Percentiles rank a stretch among this genome's conserved stretches.
Evolutionary conservation across 225 moss, liverwort and hornwort genomes (phyloP).

Genomic region (Bryoerythrophyllum caledonicum): DNA sequence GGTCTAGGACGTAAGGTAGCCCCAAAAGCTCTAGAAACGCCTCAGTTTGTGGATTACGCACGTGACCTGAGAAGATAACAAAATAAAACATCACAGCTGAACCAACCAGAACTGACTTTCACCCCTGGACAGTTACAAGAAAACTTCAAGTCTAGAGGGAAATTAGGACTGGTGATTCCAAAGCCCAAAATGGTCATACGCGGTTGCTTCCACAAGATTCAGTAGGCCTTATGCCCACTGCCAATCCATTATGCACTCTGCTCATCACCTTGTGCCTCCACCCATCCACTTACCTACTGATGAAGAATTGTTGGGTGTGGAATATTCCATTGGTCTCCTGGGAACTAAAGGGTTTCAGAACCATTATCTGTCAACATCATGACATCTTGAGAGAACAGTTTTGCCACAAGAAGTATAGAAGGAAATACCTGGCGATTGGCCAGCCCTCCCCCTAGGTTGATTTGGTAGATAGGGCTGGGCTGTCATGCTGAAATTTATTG

Average conservation of each 20-base stretch:
- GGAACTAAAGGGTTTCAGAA: no score
- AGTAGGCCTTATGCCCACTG: no score
- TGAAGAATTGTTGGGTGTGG: no score
- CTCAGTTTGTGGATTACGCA: constrained; percentile 71
- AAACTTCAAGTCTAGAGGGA: constrained; percentile 7
- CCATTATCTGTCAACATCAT: no score
- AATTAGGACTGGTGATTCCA: background rate
- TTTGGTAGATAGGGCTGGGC: constrained; percentile 52
- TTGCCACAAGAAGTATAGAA: no score
- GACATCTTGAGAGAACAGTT: no score
- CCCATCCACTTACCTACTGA: no score
- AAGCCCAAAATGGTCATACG: background rate
- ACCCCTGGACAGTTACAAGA: background rate
- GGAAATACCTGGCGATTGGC: constrained; percentile 36
- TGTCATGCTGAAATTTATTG: constrained; percentile 53
- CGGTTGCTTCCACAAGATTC: no score
- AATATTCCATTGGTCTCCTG: no score
- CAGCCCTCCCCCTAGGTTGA: constrained; percentile 34
- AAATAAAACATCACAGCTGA: background rate
- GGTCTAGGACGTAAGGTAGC: constrained; percentile 63
- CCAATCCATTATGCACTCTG: no score
- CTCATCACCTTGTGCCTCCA: no score
- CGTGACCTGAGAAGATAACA: constrained; percentile 51
- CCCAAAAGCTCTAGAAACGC: constrained; percentile 56
- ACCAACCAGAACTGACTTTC: constrained; percentile 7